phyloP scores from a whole-genome alignment of 768 basidiomycete species.

The Mrakia frigida region DNA sequence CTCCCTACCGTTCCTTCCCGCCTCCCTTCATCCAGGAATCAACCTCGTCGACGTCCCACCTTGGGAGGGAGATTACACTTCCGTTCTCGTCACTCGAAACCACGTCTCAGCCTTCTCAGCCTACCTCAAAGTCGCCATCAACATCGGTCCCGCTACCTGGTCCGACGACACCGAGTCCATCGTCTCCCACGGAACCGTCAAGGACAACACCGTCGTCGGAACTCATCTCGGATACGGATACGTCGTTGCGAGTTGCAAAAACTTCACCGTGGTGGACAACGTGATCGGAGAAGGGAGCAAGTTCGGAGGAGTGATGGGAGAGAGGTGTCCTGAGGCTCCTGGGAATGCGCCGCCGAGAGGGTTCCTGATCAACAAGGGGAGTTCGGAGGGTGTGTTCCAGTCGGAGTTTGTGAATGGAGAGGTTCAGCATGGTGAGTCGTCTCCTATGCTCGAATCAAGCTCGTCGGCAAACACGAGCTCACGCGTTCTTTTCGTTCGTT shows the following conservation, averaged over 20 bases:
- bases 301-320: conserved; percentile 40
- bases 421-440: conserved; percentile 44
- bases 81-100: conserved; percentile 41
- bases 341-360: conserved; percentile 41
- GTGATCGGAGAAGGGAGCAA: conserved; percentile 36
- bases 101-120: conserved; percentile 41
- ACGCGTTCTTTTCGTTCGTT: neutral
- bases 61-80: conserved; percentile 45
- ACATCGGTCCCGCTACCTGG: conserved; percentile 45
- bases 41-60: conserved; percentile 45
- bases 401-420: conserved; percentile 46
- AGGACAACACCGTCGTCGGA: conserved; percentile 42
- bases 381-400: conserved; percentile 42
- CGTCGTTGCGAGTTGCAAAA: conserved; percentile 42
- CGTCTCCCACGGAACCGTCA: conserved; percentile 41
- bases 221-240: conserved; percentile 44
- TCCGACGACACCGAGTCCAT: conserved; percentile 43
- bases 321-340: conserved; percentile 42
- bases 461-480: neutral
- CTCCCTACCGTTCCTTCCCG: neutral
- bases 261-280: conserved; percentile 43
- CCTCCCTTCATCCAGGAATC: conserved; percentile 37
- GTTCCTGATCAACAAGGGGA: conserved; percentile 43
- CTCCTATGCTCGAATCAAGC: neutral
- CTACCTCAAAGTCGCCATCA: conserved; percentile 44